Base-by-base conservation (phyloP, 495 filamentous ascomycete species). In the Elaphomyces granulatus region DNA sequence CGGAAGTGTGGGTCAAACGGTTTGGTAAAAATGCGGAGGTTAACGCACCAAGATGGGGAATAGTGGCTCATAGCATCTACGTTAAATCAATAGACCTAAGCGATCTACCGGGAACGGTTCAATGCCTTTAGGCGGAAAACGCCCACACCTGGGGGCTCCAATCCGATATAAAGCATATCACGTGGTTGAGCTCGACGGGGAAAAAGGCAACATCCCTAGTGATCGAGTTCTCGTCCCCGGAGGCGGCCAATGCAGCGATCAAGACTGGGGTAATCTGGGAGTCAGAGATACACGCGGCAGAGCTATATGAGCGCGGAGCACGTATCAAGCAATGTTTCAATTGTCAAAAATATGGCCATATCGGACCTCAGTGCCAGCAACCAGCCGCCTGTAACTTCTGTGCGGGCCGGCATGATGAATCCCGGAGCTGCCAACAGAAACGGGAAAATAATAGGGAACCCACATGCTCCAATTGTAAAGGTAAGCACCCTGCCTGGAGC, bases 1-100 rank as follows among this genome's bases (percentile, higher is more conserved):
- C 23, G 12, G 12, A 37, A 10, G 16, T 12, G n/a, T 47, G 41
- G 45, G 23, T 47, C 15, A 44, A 30, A 26, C 18, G 34, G 20
- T 40, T 47, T 47, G 36, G 45, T 32, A 23, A 44, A 42, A 20
- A 44, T 3, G 41, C 41, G 21, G 45, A 47, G 44, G 32, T 47
- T 26, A 43, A 39, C 3, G 26, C 43, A 15, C 41, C 34, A 33
- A 44, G 40, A 3, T 47, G 39, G 26, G 30, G 45, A 15, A 40
- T 47, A n/a, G 38, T 44, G 17, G 36, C 39, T 36, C 41, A 47
- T 26, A 35, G 45, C 18, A 38, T 44, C 34, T 44, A 35, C 21
- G 47, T 37, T 17, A 51, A 45, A 26, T 51, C 40, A 19, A 44
- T 51, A 20, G 47, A 51, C 35, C 43, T 45, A 18, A 48, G 47